These are phyloP conservation scores for Euphorbia peplus DNA, from an alignment of 345 rosid species.

Conservation along the genomic window DNA sequence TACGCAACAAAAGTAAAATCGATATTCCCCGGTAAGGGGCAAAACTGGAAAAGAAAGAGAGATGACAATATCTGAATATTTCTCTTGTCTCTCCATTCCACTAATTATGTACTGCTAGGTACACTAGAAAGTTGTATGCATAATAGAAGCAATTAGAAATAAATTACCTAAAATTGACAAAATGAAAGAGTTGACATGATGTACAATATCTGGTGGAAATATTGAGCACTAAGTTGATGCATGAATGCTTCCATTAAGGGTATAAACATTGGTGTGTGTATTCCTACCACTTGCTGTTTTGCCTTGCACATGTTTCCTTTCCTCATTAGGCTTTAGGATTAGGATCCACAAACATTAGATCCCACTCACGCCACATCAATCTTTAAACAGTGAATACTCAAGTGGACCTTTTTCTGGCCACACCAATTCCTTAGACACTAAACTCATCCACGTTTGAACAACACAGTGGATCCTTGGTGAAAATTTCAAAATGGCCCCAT, in stretches of 20 bases:
- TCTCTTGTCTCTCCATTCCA: too few relatives aligned
- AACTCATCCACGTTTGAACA: conserved; percentile 16
- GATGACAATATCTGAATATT: too few relatives aligned
- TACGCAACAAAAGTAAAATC: too few relatives aligned
- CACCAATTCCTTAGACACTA: conserved; percentile 14
- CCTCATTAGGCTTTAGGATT: conserved; percentile 4
- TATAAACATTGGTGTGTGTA: conserved; percentile 13
- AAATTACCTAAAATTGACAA: neutral
- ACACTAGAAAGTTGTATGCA: too few relatives aligned
- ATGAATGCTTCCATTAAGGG: conserved; percentile 16
- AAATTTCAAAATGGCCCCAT: conserved; percentile 1
- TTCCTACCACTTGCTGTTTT: conserved; percentile 22
- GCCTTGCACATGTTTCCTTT: conserved; percentile 13
- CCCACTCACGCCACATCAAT: conserved; percentile 17
- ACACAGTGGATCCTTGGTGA: conserved; percentile 12
- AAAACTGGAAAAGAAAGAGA: too few relatives aligned
- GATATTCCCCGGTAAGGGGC: too few relatives aligned
- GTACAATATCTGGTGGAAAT: conserved; percentile 11
- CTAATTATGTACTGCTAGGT: too few relatives aligned
- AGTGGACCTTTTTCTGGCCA: conserved; percentile 22
- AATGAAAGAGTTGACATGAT: conserved; percentile 13
- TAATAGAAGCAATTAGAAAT: too few relatives aligned
- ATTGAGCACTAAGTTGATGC: conserved; percentile 14
- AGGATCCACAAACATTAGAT: conserved; percentile 15
- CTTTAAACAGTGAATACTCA: conserved; percentile 16